Base-by-base conservation (phyloP, 2,329 filamentous ascomycete genomes). In the Cryphonectria radicalis region DNA sequence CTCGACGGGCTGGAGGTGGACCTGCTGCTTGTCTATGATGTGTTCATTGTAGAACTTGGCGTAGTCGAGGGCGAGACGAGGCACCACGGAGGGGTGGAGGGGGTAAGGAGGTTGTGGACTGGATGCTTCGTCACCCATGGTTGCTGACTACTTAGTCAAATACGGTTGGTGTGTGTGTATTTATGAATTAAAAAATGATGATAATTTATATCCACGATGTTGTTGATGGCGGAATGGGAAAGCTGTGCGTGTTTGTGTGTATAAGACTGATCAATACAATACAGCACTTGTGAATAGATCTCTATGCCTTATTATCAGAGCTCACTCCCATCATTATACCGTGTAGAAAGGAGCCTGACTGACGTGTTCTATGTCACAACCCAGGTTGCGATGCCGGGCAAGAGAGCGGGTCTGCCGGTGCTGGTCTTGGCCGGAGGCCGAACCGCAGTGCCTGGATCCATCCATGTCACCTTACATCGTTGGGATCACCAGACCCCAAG, bases 1-100 rank as follows among this genome's bases (percentile, higher is more conserved):
- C 32, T 81, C 81, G 13, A 89, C 80, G 0, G 87, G 85, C 70
- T 88, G 87, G 19, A 84, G 80, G 75, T 89, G 87, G 3, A 88
- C 86, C 75, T 87, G 86, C 73, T 85, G 85, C 67, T 83, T 81
- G 77, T 86, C 80, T 73, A 84, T 78, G 63, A 88, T 79, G 76
- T 86, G 79, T 73, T 84, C 75, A 75, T 88, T 86, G 78, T 88
- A 88, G 77, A 87, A 88, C 17, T 77, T 81, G 64, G 82, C 83
- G 74, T 88, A 88, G 70, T 87, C 84, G 1, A 84, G 82, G 75
- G 87, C 78, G 66, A 88, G 78, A 53, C 81, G 78, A 74, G 83
- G 78, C 62, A 78, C 76, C 64, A 86, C 80, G 35, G 84, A 85
- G 25, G 81, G 78, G 74, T 87, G 84, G 40, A 87, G 80, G 35